phyloP scores from a whole-genome alignment of 257 asterid species.

The Solanum rostratum region DNA sequence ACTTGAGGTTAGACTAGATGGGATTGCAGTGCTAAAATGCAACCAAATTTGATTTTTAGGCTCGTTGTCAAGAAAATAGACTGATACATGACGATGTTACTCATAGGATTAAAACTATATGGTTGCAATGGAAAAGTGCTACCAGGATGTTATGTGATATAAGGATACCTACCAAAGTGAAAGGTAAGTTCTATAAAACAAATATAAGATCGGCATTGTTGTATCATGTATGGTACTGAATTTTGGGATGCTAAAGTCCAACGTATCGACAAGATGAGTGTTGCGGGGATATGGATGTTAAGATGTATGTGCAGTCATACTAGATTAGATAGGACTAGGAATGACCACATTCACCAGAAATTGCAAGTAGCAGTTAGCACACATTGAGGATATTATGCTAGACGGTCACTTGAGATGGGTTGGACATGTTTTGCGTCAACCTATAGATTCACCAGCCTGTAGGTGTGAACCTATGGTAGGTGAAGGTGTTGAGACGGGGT shows the following conservation, averaged over 20 bases:
- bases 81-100: neutral
- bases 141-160: neutral
- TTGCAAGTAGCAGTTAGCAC: neutral
- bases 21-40: neutral
- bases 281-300: neutral
- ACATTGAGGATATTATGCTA: neutral
- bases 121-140: neutral
- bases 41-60: neutral
- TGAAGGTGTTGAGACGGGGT: neutral
- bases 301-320: neutral
- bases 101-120: neutral
- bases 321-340: neutral
- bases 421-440: neutral
- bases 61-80: neutral
- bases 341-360: neutral
- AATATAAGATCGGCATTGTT: neutral
- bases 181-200: neutral
- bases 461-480: neutral
- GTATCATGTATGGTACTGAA: neutral
- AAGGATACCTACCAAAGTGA: neutral
- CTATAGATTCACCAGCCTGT: neutral
- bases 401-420: neutral
- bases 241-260: neutral
- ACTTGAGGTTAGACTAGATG: neutral
- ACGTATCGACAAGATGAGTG: neutral